Evolutionary conservation across 768 basidiomycete genomes (phyloP).

Genomic region (Melanogaster broomeanus): DNA sequence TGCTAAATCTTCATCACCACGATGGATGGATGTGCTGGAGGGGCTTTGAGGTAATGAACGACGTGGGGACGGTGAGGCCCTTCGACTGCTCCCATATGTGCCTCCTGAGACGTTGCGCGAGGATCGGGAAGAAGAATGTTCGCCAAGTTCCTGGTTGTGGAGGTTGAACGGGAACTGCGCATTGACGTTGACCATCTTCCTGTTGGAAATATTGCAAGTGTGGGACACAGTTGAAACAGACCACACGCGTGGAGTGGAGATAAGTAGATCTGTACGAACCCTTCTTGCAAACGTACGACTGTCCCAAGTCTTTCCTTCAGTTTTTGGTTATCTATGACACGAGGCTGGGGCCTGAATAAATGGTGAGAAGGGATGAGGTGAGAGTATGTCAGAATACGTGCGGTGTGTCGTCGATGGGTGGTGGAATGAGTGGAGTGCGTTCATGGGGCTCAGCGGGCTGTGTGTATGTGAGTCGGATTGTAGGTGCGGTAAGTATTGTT

Average conservation of each 20-base stretch:
- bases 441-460: slow-evolving; percentile 17
- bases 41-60: slow-evolving; percentile 20
- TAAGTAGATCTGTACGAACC: too few relatives aligned
- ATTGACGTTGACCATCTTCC: slow-evolving; percentile 73
- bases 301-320: slow-evolving; percentile 51
- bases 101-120: slow-evolving; percentile 37
- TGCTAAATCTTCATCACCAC: slow-evolving; percentile 14
- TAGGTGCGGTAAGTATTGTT: too few relatives aligned
- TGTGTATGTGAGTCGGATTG: neutral
- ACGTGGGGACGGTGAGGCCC: slow-evolving; percentile 20
- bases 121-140: slow-evolving; percentile 28
- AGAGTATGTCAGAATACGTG: slow-evolving; percentile 6
- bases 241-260: neutral
- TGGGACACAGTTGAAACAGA: neutral
- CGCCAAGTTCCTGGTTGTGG: slow-evolving; percentile 39
- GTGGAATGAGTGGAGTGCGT: slow-evolving; percentile 31
- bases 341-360: slow-evolving; percentile 25
- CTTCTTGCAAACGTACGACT: slow-evolving; percentile 63
- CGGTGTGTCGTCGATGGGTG: slow-evolving; percentile 25
- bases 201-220: slow-evolving; percentile 24
- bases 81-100: slow-evolving; percentile 22
- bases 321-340: slow-evolving; percentile 48
- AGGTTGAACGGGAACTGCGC: slow-evolving; percentile 64
- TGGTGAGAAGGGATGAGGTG: slow-evolving; percentile 1
- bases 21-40: slow-evolving; percentile 24